A percentile compares a stretch with the other conserved stretches of the same genome.
These are phyloP conservation scores for Withania somnifera DNA, from an alignment of 305 asterid species.

Conservation along the genomic window DNA sequence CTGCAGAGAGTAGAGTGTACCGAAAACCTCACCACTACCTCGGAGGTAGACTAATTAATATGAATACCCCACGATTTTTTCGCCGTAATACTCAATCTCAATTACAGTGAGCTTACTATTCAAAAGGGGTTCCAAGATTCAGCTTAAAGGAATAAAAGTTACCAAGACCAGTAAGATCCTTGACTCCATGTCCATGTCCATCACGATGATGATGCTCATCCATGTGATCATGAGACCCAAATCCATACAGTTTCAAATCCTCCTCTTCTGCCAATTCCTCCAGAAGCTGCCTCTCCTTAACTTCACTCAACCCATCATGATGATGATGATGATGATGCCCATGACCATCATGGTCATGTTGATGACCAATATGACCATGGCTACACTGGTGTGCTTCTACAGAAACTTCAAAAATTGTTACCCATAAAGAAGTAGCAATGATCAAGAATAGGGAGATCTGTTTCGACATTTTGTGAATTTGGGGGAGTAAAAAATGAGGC, in stretches of 20 bases:
- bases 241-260: conserved; percentile 58
- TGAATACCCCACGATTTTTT: too few relatives aligned
- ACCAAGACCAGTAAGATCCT: conserved; percentile 68
- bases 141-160: neutral
- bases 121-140: neutral
- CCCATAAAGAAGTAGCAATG: conserved; percentile 16
- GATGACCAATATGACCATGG: conserved; percentile 11
- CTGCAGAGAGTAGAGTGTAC: too few relatives aligned
- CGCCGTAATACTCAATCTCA: neutral
- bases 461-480: neutral
- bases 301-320: conserved; percentile 19
- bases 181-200: conserved; percentile 2
- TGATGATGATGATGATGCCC: neutral
- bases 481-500: neutral
- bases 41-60: too few relatives aligned
- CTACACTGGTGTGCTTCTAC: conserved; percentile 31
- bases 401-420: conserved; percentile 26
- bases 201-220: conserved; percentile 21
- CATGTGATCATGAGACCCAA: conserved; percentile 23
- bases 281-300: conserved; percentile 33
- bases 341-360: conserved; percentile 8
- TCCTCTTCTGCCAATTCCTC: conserved; percentile 97
- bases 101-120: neutral
- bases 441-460: conserved; percentile 27
- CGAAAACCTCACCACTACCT: too few relatives aligned